Conservation (phyloP, 805 yeast species). For the Pichia scutulata region DNA sequence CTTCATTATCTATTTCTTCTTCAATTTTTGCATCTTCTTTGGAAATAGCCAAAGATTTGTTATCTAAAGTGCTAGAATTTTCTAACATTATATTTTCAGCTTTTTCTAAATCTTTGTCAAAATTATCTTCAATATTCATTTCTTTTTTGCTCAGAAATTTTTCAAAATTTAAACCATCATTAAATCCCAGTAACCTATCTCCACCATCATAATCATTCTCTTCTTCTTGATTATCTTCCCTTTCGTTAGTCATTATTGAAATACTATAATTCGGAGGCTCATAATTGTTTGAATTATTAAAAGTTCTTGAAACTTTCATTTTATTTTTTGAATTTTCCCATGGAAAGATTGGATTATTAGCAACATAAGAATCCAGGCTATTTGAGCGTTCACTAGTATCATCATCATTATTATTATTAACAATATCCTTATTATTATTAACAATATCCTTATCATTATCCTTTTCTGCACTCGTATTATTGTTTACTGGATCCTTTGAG, state of each 20-base stretch:
- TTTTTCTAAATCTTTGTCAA: slow-evolving; percentile 2
- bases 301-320: slow-evolving; percentile 15
- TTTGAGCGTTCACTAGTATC: not conserved
- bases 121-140: slow-evolving; percentile 3
- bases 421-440: not conserved
- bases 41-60: not conserved
- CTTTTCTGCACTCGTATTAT: not conserved
- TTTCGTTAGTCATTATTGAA: slow-evolving; percentile 7
- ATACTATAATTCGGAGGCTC: slow-evolving; percentile 14
- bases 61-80: not conserved
- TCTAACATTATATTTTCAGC: not conserved
- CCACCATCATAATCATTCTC: not conserved
- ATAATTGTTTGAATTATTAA: slow-evolving; percentile 11
- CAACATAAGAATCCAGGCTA: slow-evolving; percentile 17
- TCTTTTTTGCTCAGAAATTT: slow-evolving; percentile 13
- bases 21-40: slow-evolving; percentile 2
- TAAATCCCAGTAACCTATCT: slow-evolving; percentile 14
- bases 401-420: not conserved
- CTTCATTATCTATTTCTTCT: not conserved
- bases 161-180: slow-evolving; percentile 17
- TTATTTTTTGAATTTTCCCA: slow-evolving; percentile 23
- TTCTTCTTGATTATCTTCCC: not conserved
- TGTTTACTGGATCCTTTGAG: not conserved
- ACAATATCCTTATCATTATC: not conserved
- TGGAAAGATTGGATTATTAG: slow-evolving; percentile 29